These are phyloP conservation scores for Exophiala lecanii-corni DNA, from an alignment of 2,329 filamentous ascomycete species.

Conservation along the genomic window DNA sequence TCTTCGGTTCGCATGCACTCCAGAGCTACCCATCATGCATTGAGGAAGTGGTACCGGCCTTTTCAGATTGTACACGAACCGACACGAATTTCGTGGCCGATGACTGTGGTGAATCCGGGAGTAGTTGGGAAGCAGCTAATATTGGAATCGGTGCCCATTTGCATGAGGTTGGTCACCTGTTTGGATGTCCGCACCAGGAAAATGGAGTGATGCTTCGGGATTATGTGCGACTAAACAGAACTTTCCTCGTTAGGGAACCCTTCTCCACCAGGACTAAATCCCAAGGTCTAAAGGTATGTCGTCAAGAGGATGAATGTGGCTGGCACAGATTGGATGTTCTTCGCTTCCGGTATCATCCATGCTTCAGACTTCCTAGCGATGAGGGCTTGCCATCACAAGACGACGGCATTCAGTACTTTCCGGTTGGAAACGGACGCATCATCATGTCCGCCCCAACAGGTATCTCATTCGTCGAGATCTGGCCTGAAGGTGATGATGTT, in stretches of 20 bases:
- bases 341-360: constrained; percentile 84
- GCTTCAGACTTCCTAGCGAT: constrained; percentile 80
- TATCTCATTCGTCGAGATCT: constrained; percentile 80
- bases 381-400: constrained; percentile 56
- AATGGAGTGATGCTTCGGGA: constrained; percentile 89
- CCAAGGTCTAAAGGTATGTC: constrained; percentile 67
- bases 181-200: constrained; percentile 86
- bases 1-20: constrained; percentile 88
- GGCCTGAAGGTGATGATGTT: constrained; percentile 70
- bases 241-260: constrained; percentile 74
- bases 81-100: constrained; percentile 77
- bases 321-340: constrained; percentile 90
- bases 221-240: constrained; percentile 77
- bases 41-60: constrained; percentile 84
- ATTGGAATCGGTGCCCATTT: constrained; percentile 90
- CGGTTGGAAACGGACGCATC: constrained; percentile 70
- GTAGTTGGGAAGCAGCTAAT: constrained; percentile 92
- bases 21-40: constrained; percentile 86
- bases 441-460: constrained; percentile 75
- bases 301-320: constrained; percentile 74
- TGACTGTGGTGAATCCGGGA: constrained; percentile 79
- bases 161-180: constrained; percentile 83
- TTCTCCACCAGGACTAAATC: constrained; percentile 83
- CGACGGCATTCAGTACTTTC: constrained; percentile 78
- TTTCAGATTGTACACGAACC: constrained; percentile 84